These are phyloP conservation scores for Candida corydali DNA, from an alignment of 805 yeast species.

Conservation along the genomic window DNA sequence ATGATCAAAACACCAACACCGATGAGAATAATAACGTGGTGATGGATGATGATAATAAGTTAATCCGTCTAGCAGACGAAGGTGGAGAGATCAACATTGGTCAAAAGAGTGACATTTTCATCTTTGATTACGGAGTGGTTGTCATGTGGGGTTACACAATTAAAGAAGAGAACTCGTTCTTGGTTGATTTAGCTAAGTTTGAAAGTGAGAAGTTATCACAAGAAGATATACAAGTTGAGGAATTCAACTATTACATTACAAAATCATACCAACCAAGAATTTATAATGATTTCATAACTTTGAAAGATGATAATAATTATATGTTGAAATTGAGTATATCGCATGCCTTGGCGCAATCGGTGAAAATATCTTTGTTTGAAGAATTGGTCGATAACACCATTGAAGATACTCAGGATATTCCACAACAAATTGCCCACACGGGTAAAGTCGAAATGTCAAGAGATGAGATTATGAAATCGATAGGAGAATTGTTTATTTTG, in stretches of 20 bases:
- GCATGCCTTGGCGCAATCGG: conserved; percentile 94
- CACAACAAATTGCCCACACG: conserved; percentile 89
- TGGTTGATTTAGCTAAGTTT: conserved; percentile 82
- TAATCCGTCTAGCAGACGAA: conserved; percentile 80
- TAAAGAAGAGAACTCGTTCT: conserved; percentile 76
- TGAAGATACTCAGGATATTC: conserved; percentile 95
- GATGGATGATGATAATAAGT: conserved; percentile 15
- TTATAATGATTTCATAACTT: conserved; percentile 90
- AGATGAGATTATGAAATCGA: conserved; percentile 93
- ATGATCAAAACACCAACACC: too few species aligned
- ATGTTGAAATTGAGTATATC: conserved; percentile 91
- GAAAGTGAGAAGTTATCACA: conserved; percentile 87
- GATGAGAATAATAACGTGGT: neutral
- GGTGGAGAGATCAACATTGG: conserved; percentile 94
- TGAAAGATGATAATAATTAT: conserved; percentile 84
- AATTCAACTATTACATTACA: conserved; percentile 91
- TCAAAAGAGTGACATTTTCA: conserved; percentile 73
- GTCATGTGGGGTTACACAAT: conserved; percentile 94
- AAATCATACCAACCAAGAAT: conserved; percentile 92
- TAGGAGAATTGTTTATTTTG: conserved; percentile 90
- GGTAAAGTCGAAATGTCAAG: conserved; percentile 95
- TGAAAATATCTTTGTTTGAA: conserved; percentile 90
- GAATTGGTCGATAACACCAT: conserved; percentile 95
- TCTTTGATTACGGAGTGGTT: conserved; percentile 96
- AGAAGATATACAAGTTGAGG: conserved; percentile 92